Evolutionary conservation across 148 eudicot genomes (phyloP).

Genomic region (Camellia granthamiana): DNA sequence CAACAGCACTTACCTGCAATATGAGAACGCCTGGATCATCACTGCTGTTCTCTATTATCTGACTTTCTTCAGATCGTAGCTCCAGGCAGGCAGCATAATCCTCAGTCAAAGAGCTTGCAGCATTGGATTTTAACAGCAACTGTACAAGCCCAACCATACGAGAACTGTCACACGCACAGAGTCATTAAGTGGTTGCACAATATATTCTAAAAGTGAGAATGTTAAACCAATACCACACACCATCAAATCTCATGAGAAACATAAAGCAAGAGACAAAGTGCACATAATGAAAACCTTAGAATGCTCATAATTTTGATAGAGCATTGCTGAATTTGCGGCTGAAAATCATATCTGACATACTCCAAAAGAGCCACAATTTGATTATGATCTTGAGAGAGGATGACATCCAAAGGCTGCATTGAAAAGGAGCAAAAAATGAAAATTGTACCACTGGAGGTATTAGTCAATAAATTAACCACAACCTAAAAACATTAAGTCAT

Average conservation of each 20-base stretch:
- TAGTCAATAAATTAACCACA: background rate
- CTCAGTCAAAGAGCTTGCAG: conserved; percentile 77
- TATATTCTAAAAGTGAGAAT: background rate
- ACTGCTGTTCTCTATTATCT: conserved; percentile 64
- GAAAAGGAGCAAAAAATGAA: background rate
- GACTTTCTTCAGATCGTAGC: conserved; percentile 83
- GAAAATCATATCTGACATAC: conserved; percentile 92
- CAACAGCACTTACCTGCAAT: conserved; percentile 54
- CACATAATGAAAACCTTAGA: conserved; percentile 52
- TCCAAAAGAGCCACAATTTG: conserved; percentile 85
- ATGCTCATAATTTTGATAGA: conserved; percentile 85
- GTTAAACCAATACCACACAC: background rate
- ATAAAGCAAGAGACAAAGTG: conserved; percentile 7
- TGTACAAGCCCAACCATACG: conserved; percentile 88
- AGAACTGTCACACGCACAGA: conserved; percentile 47
- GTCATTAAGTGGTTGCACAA: background rate
- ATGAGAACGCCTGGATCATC: conserved; percentile 91
- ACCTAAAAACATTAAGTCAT: background rate
- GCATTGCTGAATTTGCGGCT: conserved; percentile 76
- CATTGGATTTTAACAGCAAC: conserved; percentile 69
- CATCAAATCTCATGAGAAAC: background rate
- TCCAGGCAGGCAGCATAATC: conserved; percentile 98
- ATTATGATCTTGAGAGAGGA: conserved; percentile 92
- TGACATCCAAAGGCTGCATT: conserved; percentile 80
- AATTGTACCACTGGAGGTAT: background rate